Percentiles rank a stretch among this genome's conserved stretches.
phyloP scores from a whole-genome alignment of 768 basidiomycete species.

The Butyriboletus loyo region DNA sequence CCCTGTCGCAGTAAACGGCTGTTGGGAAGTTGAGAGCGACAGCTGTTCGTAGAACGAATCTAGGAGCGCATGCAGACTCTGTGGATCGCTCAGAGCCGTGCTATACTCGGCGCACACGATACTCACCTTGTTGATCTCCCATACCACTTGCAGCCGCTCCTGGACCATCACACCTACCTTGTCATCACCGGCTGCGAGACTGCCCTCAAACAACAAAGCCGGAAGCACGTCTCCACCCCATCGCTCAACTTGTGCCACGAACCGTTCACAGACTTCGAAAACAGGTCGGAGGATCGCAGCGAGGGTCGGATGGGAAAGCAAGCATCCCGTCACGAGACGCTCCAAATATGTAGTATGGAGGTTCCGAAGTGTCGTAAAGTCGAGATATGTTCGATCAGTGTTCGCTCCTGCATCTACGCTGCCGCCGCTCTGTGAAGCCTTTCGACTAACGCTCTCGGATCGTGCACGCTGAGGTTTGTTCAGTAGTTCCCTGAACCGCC shows the following conservation, averaged over 20 bases:
- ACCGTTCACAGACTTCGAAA: slow-evolving; percentile 79
- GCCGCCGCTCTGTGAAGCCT: slow-evolving; percentile 3
- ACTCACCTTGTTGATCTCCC: slow-evolving; percentile 73
- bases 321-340: slow-evolving; percentile 72
- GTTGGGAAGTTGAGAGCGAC: slow-evolving; percentile 71
- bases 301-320: slow-evolving; percentile 65
- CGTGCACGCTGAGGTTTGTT: slow-evolving; percentile 22
- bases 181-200: slow-evolving; percentile 50
- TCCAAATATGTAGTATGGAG: slow-evolving; percentile 83
- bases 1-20: slow-evolving; percentile 56
- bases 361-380: slow-evolving; percentile 81
- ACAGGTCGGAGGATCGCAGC: slow-evolving; percentile 66
- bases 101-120: background rate
- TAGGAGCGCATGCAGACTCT: slow-evolving; percentile 68
- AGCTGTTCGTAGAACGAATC: slow-evolving; percentile 81
- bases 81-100: background rate
- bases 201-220: slow-evolving; percentile 78
- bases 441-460: slow-evolving; percentile 19
- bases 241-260: slow-evolving; percentile 84
- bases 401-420: slow-evolving; percentile 21
- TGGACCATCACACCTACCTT: slow-evolving; percentile 70
- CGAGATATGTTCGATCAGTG: slow-evolving; percentile 44
- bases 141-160: slow-evolving; percentile 64
- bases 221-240: slow-evolving; percentile 93
- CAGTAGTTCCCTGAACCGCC: slow-evolving; percentile 62